These are phyloP conservation scores for Phytophthora cajani DNA, from an alignment of 352 stramenopile species.

Conservation along the genomic window DNA sequence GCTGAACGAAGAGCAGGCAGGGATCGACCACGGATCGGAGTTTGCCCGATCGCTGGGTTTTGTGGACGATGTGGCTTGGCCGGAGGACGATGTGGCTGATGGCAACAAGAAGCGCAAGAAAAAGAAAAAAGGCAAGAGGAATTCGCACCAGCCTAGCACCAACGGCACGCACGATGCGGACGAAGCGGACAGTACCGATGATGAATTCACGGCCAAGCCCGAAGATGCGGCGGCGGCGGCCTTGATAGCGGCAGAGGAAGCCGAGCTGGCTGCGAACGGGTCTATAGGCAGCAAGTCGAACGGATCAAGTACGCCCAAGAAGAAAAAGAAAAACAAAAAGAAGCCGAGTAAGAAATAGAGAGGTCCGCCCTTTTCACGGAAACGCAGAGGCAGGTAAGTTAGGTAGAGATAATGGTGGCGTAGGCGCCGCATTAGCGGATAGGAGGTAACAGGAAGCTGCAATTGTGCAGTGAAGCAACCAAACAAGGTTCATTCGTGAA, in stretches of 20 bases:
- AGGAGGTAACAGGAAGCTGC: constrained; percentile 17
- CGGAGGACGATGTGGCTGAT: constrained; percentile 59
- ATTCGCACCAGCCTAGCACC: constrained; percentile 26
- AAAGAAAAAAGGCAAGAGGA: constrained; percentile 68
- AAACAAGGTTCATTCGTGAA: constrained; percentile 14
- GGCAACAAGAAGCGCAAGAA: constrained; percentile 82
- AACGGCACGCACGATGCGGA: constrained; percentile 21
- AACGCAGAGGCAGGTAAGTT: constrained; percentile 32
- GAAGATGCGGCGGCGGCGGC: constrained; percentile 36
- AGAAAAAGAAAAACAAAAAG: constrained; percentile 59
- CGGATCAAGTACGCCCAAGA: constrained; percentile 49
- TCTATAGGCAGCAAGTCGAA: constrained; percentile 29
- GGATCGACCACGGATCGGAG: constrained; percentile 86
- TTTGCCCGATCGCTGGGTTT: constrained; percentile 84
- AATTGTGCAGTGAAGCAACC: constrained; percentile 12
- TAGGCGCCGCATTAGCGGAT: constrained; percentile 15
- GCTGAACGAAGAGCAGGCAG: constrained; percentile 57
- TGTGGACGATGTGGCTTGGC: constrained; percentile 86
- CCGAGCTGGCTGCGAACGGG: constrained; percentile 32
- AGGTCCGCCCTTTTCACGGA: constrained; percentile 25
- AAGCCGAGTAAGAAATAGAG: constrained; percentile 60
- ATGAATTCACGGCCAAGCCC: constrained; percentile 34
- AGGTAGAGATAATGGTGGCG: constrained; percentile 27
- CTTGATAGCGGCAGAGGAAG: constrained; percentile 38
- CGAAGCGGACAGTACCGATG: constrained; percentile 31